Evolutionary conservation across 2,329 filamentous ascomycete genomes (phyloP).

Genomic region (Ascochyta clinopodiicola): DNA sequence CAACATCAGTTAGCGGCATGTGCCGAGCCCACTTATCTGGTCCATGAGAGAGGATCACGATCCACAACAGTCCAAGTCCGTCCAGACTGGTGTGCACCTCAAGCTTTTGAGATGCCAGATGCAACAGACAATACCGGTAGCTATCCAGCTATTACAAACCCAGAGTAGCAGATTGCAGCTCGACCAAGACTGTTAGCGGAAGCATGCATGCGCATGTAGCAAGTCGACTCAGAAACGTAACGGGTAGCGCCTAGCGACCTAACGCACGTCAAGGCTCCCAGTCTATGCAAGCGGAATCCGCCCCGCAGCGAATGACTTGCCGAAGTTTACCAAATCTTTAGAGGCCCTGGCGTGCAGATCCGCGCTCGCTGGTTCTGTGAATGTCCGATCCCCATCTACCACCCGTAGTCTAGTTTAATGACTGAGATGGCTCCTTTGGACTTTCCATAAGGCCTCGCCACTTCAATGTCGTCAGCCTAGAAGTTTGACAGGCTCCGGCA

Average conservation of each 20-base stretch:
- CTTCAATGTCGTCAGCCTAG: slow-evolving; percentile 11
- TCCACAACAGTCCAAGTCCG: neutral
- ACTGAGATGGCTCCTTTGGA: neutral
- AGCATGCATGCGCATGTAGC: slow-evolving; percentile 2
- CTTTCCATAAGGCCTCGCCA: slow-evolving; percentile 2
- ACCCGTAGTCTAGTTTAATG: neutral
- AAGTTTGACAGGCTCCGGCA: slow-evolving; percentile 7
- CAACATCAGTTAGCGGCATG: slow-evolving; percentile 2
- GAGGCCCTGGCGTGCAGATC: slow-evolving; percentile 5
- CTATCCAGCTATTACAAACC: neutral
- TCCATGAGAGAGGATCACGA: neutral
- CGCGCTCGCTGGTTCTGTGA: neutral
- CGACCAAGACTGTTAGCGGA: neutral
- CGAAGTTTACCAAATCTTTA: slow-evolving; percentile 4
- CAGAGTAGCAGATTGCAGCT: neutral
- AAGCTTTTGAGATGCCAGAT: neutral
- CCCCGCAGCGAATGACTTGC: slow-evolving; percentile 27
- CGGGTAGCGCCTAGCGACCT: slow-evolving; percentile 12
- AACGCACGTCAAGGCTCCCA: slow-evolving; percentile 17
- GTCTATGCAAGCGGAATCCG: slow-evolving; percentile 22
- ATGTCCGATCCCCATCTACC: neutral
- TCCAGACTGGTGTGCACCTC: neutral
- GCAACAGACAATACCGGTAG: neutral
- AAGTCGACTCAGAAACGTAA: neutral
- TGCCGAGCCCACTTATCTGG: neutral